These are phyloP conservation scores for Talaromyces sp. DNA, from an alignment of 2,329 filamentous ascomycete species.

Conservation along the genomic window DNA sequence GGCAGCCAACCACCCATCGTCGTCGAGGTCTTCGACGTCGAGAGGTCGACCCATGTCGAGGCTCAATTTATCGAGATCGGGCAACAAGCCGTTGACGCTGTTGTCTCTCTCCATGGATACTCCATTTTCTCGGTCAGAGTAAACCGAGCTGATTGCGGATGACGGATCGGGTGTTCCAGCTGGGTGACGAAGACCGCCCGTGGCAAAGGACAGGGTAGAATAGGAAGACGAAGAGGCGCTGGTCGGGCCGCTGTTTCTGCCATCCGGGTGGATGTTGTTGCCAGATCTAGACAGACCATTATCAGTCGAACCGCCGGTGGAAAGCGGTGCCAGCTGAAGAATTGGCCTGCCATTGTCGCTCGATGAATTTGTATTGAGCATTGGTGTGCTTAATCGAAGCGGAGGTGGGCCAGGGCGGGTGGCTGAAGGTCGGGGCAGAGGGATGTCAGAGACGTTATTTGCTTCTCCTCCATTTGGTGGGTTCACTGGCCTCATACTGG, in stretches of 20 bases:
- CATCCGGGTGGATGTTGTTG: conserved; percentile 71
- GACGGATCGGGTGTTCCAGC: conserved; percentile 75
- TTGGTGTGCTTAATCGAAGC: conserved; percentile 80
- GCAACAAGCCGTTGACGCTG: conserved; percentile 71
- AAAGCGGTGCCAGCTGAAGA: not conserved
- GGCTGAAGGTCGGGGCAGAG: conserved; percentile 29
- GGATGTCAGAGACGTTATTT: conserved; percentile 31
- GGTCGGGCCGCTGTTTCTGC: conserved; percentile 72
- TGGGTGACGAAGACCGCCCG: conserved; percentile 56
- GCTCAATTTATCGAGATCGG: conserved; percentile 73
- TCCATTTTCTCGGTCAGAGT: conserved; percentile 54
- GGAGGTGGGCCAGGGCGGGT: conserved; percentile 67
- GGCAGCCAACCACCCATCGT: conserved; percentile 91
- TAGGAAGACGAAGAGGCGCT: conserved; percentile 85
- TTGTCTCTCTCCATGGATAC: conserved; percentile 76
- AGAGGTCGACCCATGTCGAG: conserved; percentile 76
- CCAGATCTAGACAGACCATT: conserved; percentile 70
- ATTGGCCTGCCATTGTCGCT: conserved; percentile 1
- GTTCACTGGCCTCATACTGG: conserved; percentile 71
- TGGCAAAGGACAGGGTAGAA: conserved; percentile 76
- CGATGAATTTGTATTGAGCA: conserved; percentile 49
- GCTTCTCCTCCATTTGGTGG: conserved; percentile 38
- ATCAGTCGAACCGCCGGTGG: not conserved
- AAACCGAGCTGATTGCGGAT: conserved; percentile 75
- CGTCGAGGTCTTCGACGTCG: conserved; percentile 92